phyloP scores from a whole-genome alignment of 2,329 filamentous ascomycete genomes.

The Bimuria novae-zelandiae region DNA sequence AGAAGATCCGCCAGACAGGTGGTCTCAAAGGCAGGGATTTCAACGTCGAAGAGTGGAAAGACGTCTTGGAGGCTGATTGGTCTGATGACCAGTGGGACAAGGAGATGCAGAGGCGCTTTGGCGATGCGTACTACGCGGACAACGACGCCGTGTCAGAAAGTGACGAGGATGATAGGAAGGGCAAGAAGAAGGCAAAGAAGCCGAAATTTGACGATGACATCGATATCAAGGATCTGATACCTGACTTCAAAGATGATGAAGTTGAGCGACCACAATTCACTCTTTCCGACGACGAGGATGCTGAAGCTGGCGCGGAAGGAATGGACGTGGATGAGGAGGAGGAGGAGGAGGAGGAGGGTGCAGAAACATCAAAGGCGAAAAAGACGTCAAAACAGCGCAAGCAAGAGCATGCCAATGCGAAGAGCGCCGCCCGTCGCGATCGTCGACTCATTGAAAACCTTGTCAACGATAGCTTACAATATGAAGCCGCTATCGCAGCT shows the following conservation, averaged over 20 bases:
- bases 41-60: constrained; percentile 79
- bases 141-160: constrained; percentile 53
- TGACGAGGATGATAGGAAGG: constrained; percentile 50
- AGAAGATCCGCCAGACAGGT: constrained; percentile 86
- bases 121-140: constrained; percentile 85
- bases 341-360: constrained; percentile 45
- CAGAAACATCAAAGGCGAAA: constrained; percentile 39
- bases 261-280: constrained; percentile 74
- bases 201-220: constrained; percentile 97
- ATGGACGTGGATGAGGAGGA: constrained; percentile 43
- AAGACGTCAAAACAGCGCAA: constrained; percentile 54
- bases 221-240: constrained; percentile 89
- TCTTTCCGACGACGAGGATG: constrained; percentile 57
- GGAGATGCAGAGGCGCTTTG: constrained; percentile 87
- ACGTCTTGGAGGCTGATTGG: constrained; percentile 85
- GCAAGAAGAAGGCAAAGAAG: constrained; percentile 68
- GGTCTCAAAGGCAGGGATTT: constrained; percentile 71
- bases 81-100: constrained; percentile 88
- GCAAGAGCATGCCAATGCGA: constrained; percentile 57
- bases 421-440: constrained; percentile 79
- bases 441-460: constrained; percentile 83
- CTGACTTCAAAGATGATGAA: constrained; percentile 78
- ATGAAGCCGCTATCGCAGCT: constrained; percentile 66
- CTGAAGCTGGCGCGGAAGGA: constrained; percentile 58
- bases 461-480: constrained; percentile 78